Evolutionary conservation across 441 rosid species (phyloP).

Genomic region (Erodium trifolium): DNA sequence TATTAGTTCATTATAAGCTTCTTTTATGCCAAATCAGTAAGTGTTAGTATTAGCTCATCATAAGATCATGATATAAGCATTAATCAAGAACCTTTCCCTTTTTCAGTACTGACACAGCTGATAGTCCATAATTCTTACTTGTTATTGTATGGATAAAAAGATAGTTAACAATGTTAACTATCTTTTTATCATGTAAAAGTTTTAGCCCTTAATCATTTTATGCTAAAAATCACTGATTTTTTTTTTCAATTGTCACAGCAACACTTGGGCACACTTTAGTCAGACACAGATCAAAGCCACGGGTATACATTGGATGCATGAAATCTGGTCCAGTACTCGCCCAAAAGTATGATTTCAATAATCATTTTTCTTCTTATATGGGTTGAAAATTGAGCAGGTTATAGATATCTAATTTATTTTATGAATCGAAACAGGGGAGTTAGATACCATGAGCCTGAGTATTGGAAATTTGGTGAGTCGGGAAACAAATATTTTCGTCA

Average conservation of each 20-base stretch:
- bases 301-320: conserved; percentile 94
- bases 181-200: neutral
- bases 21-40: too few relatives aligned
- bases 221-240: neutral
- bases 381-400: neutral
- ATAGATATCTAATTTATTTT: neutral
- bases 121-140: neutral
- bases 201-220: neutral
- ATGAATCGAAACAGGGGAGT: conserved; percentile 4
- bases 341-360: conserved; percentile 49
- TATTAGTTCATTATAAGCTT: neutral
- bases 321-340: conserved; percentile 94
- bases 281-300: conserved; percentile 66
- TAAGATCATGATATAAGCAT: neutral
- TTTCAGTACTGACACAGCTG: neutral
- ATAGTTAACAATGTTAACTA: too few relatives aligned
- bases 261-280: conserved; percentile 86
- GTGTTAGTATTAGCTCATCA: neutral
- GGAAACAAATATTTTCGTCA: conserved; percentile 10
- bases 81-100: neutral
- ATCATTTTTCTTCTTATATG: neutral
- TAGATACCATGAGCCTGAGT: conserved; percentile 9
- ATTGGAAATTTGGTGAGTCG: conserved; percentile 14
- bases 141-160: neutral
- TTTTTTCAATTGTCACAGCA: conserved; percentile 32